Conservation (phyloP, 2,329 filamentous ascomycete genomes). For the Ophiosphaerella narmari region DNA sequence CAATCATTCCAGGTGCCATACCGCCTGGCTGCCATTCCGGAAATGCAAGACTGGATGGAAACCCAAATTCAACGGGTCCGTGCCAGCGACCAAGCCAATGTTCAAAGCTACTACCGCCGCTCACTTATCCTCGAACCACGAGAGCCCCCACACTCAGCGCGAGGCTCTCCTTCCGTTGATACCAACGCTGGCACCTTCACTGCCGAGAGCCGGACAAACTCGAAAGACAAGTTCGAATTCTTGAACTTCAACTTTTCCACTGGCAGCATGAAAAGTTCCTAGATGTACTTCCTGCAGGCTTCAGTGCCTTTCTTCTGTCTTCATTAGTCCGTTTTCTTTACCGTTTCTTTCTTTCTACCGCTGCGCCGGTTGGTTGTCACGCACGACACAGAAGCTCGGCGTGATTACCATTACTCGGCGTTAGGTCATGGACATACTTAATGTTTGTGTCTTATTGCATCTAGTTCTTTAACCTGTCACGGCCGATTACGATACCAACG, state of each 20-base stretch:
- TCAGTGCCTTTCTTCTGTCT: constrained; percentile 14
- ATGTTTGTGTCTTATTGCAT: constrained; percentile 27
- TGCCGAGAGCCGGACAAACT: constrained; percentile 34
- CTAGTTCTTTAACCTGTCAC: constrained; percentile 27
- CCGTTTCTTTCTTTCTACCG: constrained; percentile 2
- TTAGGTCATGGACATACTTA: constrained; percentile 24
- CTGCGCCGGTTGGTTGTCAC: constrained; percentile 13
- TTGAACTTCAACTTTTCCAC: constrained; percentile 44
- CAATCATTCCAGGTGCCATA: constrained; percentile 97
- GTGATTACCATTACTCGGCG: constrained; percentile 14
- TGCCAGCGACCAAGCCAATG: constrained; percentile 63
- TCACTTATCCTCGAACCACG: constrained; percentile 82
- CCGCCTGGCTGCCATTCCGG: constrained; percentile 76
- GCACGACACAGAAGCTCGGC: constrained; percentile 1
- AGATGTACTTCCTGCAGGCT: constrained; percentile 23
- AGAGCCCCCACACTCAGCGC: constrained; percentile 49
- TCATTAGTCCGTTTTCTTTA: no score
- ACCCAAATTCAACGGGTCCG: constrained; percentile 79
- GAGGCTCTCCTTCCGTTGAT: constrained; percentile 33
- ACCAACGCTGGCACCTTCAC: constrained; percentile 31
- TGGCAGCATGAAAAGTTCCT: constrained; percentile 38
- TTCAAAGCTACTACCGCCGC: constrained; percentile 76
- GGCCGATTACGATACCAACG: constrained; percentile 41
- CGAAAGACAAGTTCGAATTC: constrained; percentile 46
- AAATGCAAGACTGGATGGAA: constrained; percentile 92